phyloP scores from a whole-genome alignment of 2,329 filamentous ascomycete genomes.

The Epichloe sylvatica region DNA sequence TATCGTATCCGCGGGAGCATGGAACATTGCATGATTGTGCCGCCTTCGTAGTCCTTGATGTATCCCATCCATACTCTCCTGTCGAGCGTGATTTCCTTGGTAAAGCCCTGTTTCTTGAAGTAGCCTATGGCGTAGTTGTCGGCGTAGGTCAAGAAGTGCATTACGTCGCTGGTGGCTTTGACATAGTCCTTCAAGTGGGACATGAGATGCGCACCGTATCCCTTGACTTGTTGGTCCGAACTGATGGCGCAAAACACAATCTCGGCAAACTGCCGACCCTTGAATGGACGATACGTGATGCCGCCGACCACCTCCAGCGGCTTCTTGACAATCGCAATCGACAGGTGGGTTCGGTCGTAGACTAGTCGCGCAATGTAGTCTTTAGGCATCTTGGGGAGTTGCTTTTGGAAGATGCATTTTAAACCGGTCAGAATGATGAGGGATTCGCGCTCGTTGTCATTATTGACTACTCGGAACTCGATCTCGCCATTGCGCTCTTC shows the following conservation, averaged over 20 bases:
- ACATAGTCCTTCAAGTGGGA: conserved; percentile 96
- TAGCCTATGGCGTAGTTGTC: conserved; percentile 99
- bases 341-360: conserved; percentile 91
- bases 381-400: conserved; percentile 97
- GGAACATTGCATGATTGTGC: conserved; percentile 97
- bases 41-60: conserved; percentile 98
- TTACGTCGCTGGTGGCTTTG: conserved; percentile 88
- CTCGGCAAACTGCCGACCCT: conserved; percentile 82
- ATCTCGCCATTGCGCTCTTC: conserved; percentile 92
- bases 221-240: conserved; percentile 96
- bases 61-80: conserved; percentile 96
- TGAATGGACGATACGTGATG: conserved; percentile 92
- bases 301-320: conserved; percentile 91
- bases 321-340: conserved; percentile 94
- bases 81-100: conserved; percentile 91
- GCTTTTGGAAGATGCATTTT: conserved; percentile 97
- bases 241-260: conserved; percentile 98
- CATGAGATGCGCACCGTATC: conserved; percentile 96
- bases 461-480: conserved; percentile 95
- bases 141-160: conserved; percentile 97
- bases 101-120: conserved; percentile 98
- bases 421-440: conserved; percentile 89
- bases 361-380: conserved; percentile 96
- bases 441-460: conserved; percentile 76
- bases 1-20: conserved; percentile 95